Evolutionary conservation across 2,329 filamentous ascomycete genomes (phyloP).

Genomic region (Arthroderma uncinatum): DNA sequence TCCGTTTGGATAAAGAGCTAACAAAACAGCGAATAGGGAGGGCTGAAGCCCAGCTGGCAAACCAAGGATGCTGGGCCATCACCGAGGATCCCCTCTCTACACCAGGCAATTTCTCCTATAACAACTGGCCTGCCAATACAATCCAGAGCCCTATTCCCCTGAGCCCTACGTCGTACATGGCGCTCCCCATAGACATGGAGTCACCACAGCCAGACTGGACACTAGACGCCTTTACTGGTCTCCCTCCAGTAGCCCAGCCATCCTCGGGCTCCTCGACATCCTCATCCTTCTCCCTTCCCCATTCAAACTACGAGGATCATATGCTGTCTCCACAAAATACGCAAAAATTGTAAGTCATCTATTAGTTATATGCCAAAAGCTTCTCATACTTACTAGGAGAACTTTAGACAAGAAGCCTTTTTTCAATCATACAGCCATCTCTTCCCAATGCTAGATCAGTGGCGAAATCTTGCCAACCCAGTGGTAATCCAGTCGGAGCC

Average conservation of each 20-base stretch:
- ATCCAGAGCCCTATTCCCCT: not conserved
- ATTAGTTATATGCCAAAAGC: not conserved
- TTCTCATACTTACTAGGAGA: not conserved
- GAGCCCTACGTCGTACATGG: constrained; percentile 3
- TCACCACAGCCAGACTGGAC: constrained; percentile 6
- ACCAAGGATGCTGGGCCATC: constrained; percentile 3
- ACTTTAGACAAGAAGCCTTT: constrained; percentile 5
- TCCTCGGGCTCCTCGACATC: constrained; percentile 3
- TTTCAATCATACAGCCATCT: constrained; percentile 2
- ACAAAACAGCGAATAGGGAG: not conserved
- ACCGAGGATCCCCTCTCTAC: not conserved
- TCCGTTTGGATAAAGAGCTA: not conserved
- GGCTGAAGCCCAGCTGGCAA: constrained; percentile 6
- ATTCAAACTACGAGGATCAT: constrained; percentile 3
- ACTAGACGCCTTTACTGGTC: not conserved
- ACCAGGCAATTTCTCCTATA: constrained; percentile 3
- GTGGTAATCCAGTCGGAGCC: constrained; percentile 6
- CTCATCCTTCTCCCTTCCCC: constrained; percentile 3
- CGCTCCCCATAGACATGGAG: constrained; percentile 5
- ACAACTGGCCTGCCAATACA: not conserved
- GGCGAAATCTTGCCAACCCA: constrained; percentile 1
- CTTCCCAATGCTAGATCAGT: constrained; percentile 7
- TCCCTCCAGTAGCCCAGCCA: constrained; percentile 1
- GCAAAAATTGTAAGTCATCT: constrained; percentile 4
- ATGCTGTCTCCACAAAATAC: constrained; percentile 4